Evolutionary conservation across 1,284 basidiomycete genomes (phyloP), one percentile per base, ranked within the genome.

Genomic region (Puccinia hordei): DNA sequence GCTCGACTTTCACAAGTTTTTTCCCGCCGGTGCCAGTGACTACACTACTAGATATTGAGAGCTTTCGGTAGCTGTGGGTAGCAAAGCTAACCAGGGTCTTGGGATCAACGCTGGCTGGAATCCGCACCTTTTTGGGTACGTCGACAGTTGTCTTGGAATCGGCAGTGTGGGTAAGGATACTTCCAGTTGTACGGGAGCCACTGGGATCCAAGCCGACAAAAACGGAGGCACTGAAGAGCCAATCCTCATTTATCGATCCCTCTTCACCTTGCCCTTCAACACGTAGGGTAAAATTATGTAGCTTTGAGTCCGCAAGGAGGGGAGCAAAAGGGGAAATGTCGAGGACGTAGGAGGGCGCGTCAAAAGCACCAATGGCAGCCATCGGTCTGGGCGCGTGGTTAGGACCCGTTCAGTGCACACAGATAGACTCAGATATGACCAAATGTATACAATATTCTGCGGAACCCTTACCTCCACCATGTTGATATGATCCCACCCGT

Each of bases 321-420:
- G 91, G 91, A 0, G 91, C 88, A 85, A 93, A 93, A 0, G 92
- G 91, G 17, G 92, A 92, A 73, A 93, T 86, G 84, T 93, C 92
- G 59, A 93, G 83, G 83, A 90, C 90, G 85, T 93, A 93, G 1
- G 90, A 91, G 0, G 92, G 92, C 41, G 92, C 88, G 82, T 93
- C 91, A 51, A 92, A 87, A 1, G 92, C 91, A 12, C 92, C 92
- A 83, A 91, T 93, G 1, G 92, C 90, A 2, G 90, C 89, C 83
- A 92, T 91, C 0, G 92, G 92, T 81, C 92, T 72, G 13, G 19
- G 6, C 35, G 13, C 2, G 5, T 57, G 17, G 13, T 57, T 24
- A 55, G 46, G 46, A 19, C 2, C 8, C 46, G 46, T 9, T 3
- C 8, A 49, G 27, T 8, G n/a, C 44, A 49, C 22, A n/a, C 49